Percentiles rank a stretch among this genome's conserved stretches.
phyloP scores from a whole-genome alignment of 169 alveolate species.

The Babesia ovata region DNA sequence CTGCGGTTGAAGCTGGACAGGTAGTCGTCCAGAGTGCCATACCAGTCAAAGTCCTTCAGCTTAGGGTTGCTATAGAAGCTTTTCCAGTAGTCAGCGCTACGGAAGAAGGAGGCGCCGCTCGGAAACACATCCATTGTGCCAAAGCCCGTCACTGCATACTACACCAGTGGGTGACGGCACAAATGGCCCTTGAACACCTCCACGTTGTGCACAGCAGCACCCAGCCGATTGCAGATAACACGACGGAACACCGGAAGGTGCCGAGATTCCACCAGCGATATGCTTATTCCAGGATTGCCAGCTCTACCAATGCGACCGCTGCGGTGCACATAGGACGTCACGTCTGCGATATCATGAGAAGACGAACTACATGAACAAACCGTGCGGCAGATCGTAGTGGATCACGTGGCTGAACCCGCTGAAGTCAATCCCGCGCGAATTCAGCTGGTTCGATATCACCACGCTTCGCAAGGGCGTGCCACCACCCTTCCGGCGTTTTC shows the following conservation, averaged over 20 bases:
- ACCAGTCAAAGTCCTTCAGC: slow-evolving; percentile 76
- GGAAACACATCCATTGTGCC: slow-evolving; percentile 60
- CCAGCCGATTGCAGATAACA: slow-evolving; percentile 21
- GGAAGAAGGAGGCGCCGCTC: slow-evolving; percentile 68
- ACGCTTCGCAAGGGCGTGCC: slow-evolving; percentile 36
- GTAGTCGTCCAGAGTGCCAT: slow-evolving; percentile 65
- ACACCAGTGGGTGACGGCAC: slow-evolving; percentile 14
- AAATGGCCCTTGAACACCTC: slow-evolving; percentile 46
- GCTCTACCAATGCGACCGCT: slow-evolving; percentile 63
- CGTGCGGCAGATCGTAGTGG: slow-evolving; percentile 63
- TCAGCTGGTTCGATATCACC: slow-evolving; percentile 42
- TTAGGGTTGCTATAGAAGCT: slow-evolving; percentile 69
- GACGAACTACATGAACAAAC: slow-evolving; percentile 3
- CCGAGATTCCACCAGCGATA: slow-evolving; percentile 35
- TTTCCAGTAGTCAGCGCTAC: slow-evolving; percentile 73
- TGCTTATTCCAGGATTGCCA: slow-evolving; percentile 62
- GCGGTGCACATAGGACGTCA: slow-evolving; percentile 42
- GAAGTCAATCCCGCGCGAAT: slow-evolving; percentile 65
- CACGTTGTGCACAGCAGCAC: slow-evolving; percentile 40
- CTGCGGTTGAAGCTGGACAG: slow-evolving; percentile 42
- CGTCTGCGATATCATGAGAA: slow-evolving; percentile 9
- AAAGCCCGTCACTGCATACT: background rate
- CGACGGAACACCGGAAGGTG: slow-evolving; percentile 50
- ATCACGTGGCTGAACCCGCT: slow-evolving; percentile 62
- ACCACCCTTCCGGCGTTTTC: slow-evolving; percentile 14